Evolutionary conservation across 495 filamentous ascomycete genomes (phyloP).

Genomic region (Pseudomonodictys pantanalensis): DNA sequence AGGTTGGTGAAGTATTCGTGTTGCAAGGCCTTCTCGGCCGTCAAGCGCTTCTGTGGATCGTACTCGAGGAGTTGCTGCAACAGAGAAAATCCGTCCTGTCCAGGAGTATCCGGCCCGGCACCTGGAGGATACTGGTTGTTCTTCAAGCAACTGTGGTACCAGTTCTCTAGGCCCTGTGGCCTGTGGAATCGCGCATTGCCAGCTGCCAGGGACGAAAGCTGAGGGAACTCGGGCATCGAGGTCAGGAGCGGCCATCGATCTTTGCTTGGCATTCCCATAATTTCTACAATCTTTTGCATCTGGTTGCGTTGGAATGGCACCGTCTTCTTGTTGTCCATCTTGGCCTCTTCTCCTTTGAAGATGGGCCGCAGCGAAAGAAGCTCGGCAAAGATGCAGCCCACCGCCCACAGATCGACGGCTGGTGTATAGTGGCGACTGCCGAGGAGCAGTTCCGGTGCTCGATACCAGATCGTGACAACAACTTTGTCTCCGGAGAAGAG

Average conservation of each 20-base stretch:
- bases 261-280: slow-evolving; percentile 85
- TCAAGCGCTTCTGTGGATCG: slow-evolving; percentile 84
- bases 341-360: slow-evolving; percentile 98
- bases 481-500: slow-evolving; percentile 96
- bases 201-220: slow-evolving; percentile 63
- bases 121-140: slow-evolving; percentile 56
- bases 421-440: slow-evolving; percentile 92
- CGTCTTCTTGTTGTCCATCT: slow-evolving; percentile 96
- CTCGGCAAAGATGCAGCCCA: slow-evolving; percentile 97
- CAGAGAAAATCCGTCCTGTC: slow-evolving; percentile 74
- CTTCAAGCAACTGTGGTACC: slow-evolving; percentile 63
- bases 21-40: slow-evolving; percentile 77
- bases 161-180: slow-evolving; percentile 55
- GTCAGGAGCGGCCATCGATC: slow-evolving; percentile 82
- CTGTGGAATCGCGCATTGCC: slow-evolving; percentile 44
- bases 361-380: slow-evolving; percentile 87
- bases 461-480: slow-evolving; percentile 99
- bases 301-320: slow-evolving; percentile 97
- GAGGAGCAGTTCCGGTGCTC: slow-evolving; percentile 88
- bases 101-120: slow-evolving; percentile 54
- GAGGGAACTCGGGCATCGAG: slow-evolving; percentile 76
- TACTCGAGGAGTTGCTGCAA: slow-evolving; percentile 82
- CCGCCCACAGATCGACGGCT: slow-evolving; percentile 94
- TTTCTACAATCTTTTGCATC: slow-evolving; percentile 97
- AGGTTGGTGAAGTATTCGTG: slow-evolving; percentile 76